These are phyloP conservation scores for Metschnikowia kofuensis DNA, from an alignment of 805 yeast genomes.

Conservation along the genomic window DNA sequence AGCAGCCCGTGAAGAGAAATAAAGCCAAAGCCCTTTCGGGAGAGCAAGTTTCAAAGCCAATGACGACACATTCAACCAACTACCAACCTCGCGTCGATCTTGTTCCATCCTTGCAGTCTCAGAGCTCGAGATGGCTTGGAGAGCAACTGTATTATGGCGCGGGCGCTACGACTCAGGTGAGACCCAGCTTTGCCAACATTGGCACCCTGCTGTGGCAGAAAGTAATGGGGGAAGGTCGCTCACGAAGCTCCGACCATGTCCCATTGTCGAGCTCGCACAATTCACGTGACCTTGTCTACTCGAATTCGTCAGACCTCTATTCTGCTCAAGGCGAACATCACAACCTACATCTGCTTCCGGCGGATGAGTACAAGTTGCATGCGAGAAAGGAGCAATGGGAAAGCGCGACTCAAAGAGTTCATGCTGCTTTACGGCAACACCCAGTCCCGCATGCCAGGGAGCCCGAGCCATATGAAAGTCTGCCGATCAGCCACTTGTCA, in stretches of 20 bases:
- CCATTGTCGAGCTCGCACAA: neutral
- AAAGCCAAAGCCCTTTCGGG: neutral
- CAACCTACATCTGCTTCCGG: conserved; percentile 2
- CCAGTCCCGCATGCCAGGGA: conserved; percentile 2
- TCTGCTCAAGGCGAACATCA: neutral
- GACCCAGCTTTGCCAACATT: neutral
- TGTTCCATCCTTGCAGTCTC: neutral
- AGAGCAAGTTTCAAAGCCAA: neutral
- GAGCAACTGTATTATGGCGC: neutral
- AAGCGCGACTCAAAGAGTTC: neutral
- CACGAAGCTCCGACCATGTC: conserved; percentile 3
- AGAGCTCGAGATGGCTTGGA: neutral
- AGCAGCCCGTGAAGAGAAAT: conserved; percentile 64
- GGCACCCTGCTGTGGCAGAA: conserved; percentile 7
- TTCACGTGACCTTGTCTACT: neutral
- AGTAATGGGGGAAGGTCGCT: conserved; percentile 6
- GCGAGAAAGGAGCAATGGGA: neutral
- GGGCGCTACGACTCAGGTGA: neutral
- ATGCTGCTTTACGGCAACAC: neutral
- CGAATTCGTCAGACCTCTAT: neutral
- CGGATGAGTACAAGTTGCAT: conserved; percentile 2
- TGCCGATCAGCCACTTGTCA: neutral
- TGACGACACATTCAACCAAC: neutral
- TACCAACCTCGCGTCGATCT: neutral
- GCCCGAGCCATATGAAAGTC: neutral